Base-by-base conservation (phyloP, 1,284 basidiomycete species). In the Tilletia walkeri region DNA sequence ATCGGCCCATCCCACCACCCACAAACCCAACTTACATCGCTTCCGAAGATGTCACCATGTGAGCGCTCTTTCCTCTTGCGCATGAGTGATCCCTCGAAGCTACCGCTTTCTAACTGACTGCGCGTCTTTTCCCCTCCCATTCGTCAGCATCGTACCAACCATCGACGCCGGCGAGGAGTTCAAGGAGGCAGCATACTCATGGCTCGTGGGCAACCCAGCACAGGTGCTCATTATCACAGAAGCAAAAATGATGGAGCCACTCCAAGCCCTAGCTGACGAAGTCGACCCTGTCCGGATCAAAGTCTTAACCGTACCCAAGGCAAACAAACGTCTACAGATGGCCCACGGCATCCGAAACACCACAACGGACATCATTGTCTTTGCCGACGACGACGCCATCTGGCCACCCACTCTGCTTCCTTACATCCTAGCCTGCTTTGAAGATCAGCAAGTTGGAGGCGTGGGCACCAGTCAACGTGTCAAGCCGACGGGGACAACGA, bases 101-200 rank as follows among this genome's bases (percentile, higher is more conserved):
- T 10, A 48, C 30, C 24, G 65, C 3, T 50, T 4, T 48, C 24
- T 30, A 30, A 30, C 24, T 30, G 24, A 30, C 24, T 30, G 24
- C 24, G 24, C 24, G 24, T 2, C 72, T 48, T 24, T n/a, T 2
- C 14, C 14, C n/a, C 39, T 20, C 36, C 16, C 3, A 36, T 38
- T 10, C 9, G 39, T 68, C 69, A 81, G 78, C 82, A 93, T 95
- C 74, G 93, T 95, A 2, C 93, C 93, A 49, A 95, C 93, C 74
- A 95, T 95, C 81, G 93, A 95, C 82, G 93, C 93, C 14, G 93
- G 93, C 66, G 92, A 94, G 82, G 92, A 94, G 85, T 94, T 95
- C 87, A 92, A 92, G 86, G 91, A 94, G 84, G 93, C 93, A 54
- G 92, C 93, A 41, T 88, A 90, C 84, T 91, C 89, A 77, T 95